A percentile compares a stretch with the other conserved stretches of the same genome.
These are phyloP conservation scores for Dendrobium huoshanense DNA, from an alignment of 106 monocot genomes.

Conservation along the genomic window DNA sequence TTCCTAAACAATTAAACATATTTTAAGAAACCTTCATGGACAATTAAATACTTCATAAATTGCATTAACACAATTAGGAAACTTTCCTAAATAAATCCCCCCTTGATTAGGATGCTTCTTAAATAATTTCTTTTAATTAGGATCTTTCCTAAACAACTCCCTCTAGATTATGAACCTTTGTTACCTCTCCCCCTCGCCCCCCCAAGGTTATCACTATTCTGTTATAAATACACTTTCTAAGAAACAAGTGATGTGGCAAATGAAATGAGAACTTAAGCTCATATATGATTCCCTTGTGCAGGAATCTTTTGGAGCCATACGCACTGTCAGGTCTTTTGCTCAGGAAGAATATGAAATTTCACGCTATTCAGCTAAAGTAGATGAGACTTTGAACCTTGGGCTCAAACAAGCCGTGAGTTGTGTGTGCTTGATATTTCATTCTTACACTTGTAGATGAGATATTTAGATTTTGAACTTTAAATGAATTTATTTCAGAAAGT, in stretches of 20 bases:
- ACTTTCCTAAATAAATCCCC: too few species aligned
- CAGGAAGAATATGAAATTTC: slow-evolving; percentile 85
- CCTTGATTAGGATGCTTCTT: too few species aligned
- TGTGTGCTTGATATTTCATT: not conserved
- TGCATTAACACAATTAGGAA: too few species aligned
- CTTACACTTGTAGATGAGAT: not conserved
- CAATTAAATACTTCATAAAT: too few species aligned
- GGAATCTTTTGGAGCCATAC: slow-evolving; percentile 98
- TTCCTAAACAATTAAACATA: too few species aligned
- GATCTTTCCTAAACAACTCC: too few species aligned
- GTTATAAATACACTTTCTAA: not conserved
- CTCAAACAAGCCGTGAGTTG: slow-evolving; percentile 92
- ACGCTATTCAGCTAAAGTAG: slow-evolving; percentile 90
- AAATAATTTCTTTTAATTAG: too few species aligned
- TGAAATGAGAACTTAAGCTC: not conserved
- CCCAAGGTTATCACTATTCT: too few species aligned
- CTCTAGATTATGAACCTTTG: too few species aligned
- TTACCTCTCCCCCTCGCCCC: too few species aligned
- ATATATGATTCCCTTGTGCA: slow-evolving; percentile 4
- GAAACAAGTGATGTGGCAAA: not conserved
- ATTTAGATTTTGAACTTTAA: not conserved
- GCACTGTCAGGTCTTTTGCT: slow-evolving; percentile 95
- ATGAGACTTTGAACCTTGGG: slow-evolving; percentile 92
- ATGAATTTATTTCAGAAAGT: slow-evolving; percentile 31
- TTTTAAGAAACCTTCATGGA: too few species aligned